These are phyloP conservation scores for Quillaja saponaria DNA, from an alignment of 306 rosid species.

Conservation along the genomic window DNA sequence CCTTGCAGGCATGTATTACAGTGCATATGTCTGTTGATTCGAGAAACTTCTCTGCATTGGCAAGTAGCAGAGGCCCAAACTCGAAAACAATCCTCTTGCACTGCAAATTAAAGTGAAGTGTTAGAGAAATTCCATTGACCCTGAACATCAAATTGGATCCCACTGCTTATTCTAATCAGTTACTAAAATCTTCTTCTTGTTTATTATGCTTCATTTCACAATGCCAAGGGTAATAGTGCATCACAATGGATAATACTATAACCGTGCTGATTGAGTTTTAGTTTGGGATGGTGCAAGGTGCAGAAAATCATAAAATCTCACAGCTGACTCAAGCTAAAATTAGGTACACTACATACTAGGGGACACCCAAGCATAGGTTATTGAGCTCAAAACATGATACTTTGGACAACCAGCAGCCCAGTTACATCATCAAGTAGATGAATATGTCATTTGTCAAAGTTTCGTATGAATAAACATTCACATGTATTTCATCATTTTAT, in stretches of 20 bases:
- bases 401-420: neutral
- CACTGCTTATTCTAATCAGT: no score
- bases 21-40: constrained; percentile 70
- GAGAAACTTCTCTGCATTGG: constrained; percentile 72
- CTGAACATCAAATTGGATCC: no score
- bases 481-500: no score
- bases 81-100: constrained; percentile 78
- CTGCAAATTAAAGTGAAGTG: constrained; percentile 44
- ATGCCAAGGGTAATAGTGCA: neutral
- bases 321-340: neutral
- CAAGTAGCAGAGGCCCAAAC: constrained; percentile 64
- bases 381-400: constrained; percentile 5
- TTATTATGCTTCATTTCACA: neutral
- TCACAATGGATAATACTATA: neutral
- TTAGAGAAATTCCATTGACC: no score
- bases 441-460: no score
- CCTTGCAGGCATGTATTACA: constrained; percentile 64
- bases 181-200: neutral
- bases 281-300: neutral
- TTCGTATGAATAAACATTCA: no score
- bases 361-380: no score
- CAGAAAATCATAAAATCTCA: neutral
- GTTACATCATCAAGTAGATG: no score
- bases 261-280: no score
- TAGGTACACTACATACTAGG: no score